A percentile compares a stretch with the other conserved stretches of the same genome.
Evolutionary conservation across 148 eudicot species (phyloP).

Genomic region (Camellia granthamiana): DNA sequence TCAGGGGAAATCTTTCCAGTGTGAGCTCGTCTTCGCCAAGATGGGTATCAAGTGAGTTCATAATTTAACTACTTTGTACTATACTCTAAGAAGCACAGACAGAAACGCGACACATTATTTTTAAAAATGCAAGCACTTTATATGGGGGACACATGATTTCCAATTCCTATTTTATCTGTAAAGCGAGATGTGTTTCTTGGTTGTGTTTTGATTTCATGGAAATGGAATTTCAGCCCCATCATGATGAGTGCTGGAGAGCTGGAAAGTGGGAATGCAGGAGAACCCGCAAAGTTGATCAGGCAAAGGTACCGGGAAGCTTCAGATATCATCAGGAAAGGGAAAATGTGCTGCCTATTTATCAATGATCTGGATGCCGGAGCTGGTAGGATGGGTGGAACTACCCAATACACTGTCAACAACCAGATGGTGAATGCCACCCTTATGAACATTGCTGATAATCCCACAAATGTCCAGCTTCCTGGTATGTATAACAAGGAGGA

Average conservation of each 20-base stretch:
- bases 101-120: too few species aligned
- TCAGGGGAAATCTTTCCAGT: constrained; percentile 80
- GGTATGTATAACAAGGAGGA: constrained; percentile 46
- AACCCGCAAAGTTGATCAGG: constrained; percentile 33
- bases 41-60: constrained; percentile 72
- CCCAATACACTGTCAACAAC: constrained; percentile 35
- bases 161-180: background rate
- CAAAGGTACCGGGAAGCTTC: constrained; percentile 39
- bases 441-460: constrained; percentile 40
- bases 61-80: background rate
- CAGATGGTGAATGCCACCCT: constrained; percentile 43
- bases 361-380: constrained; percentile 41
- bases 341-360: constrained; percentile 36
- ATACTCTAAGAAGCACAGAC: background rate
- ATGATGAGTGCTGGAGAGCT: constrained; percentile 44
- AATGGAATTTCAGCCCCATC: constrained; percentile 30
- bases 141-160: background rate
- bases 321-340: constrained; percentile 37
- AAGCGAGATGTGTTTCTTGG: constrained; percentile 3
- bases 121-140: too few species aligned
- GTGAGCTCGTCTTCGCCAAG: constrained; percentile 73
- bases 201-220: background rate
- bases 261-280: constrained; percentile 40
- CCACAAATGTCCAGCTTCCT: constrained; percentile 37
- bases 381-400: constrained; percentile 37